These are phyloP conservation scores for Schizochytrium sp. DNA, from an alignment of 108 stramenopile genomes.

Conservation along the genomic window DNA sequence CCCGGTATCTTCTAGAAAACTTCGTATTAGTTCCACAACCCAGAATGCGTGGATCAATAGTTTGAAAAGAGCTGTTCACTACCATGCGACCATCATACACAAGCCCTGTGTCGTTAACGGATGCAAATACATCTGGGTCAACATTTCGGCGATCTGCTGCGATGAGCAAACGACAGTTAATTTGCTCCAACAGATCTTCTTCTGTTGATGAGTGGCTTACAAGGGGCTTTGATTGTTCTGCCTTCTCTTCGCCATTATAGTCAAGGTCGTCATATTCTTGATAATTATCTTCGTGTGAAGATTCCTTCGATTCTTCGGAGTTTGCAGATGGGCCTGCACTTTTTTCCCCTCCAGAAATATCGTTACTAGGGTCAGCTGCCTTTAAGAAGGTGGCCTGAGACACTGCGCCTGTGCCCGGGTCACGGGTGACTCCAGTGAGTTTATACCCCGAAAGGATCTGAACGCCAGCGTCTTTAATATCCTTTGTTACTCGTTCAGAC, in stretches of 20 bases:
- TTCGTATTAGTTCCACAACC: slow-evolving; percentile 74
- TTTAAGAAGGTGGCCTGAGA: slow-evolving; percentile 12
- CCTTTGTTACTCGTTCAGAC: not conserved
- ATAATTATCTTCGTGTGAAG: too few relatives aligned
- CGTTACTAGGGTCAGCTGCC: too few relatives aligned
- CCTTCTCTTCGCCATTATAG: too few relatives aligned
- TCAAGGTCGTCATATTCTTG: too few relatives aligned
- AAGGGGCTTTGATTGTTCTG: too few relatives aligned
- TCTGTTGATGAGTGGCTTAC: not conserved
- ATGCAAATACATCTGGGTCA: slow-evolving; percentile 71
- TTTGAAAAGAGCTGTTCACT: slow-evolving; percentile 69
- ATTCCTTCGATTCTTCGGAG: too few relatives aligned
- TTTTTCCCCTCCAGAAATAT: too few relatives aligned
- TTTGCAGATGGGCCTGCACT: too few relatives aligned
- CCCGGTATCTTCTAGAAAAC: slow-evolving; percentile 64
- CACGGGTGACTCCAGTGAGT: not conserved
- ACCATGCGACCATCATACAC: slow-evolving; percentile 78
- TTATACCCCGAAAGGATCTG: not conserved
- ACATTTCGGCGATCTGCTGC: slow-evolving; percentile 67
- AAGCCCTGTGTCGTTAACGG: slow-evolving; percentile 73
- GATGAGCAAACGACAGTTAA: slow-evolving; percentile 67
- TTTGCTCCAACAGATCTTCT: not conserved
- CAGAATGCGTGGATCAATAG: slow-evolving; percentile 72
- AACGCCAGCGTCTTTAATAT: not conserved
- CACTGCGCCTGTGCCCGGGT: not conserved